Evolutionary conservation across 305 asterid species (phyloP).

Genomic region (Ajuga reptans): DNA sequence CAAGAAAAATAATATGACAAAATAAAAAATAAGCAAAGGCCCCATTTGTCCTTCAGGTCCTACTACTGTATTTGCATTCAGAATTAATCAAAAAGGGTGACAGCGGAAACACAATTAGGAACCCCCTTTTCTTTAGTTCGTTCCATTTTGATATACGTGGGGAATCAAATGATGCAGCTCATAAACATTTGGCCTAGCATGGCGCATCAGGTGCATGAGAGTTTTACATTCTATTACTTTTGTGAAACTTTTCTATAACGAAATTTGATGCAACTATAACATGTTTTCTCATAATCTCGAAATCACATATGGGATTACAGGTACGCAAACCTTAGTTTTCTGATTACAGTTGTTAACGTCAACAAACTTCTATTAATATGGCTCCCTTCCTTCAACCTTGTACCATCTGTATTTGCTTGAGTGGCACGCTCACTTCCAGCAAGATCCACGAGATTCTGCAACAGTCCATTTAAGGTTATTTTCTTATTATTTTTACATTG

Average conservation of each 20-base stretch:
- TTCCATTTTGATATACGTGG: not conserved
- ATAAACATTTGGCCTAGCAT: not conserved
- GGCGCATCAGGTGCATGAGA: not conserved
- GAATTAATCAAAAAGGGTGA: not conserved
- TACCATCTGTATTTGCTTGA: constrained; percentile 76
- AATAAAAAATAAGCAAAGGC: no score
- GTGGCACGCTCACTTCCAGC: constrained; percentile 91
- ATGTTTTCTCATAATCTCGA: constrained; percentile 6
- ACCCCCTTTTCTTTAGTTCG: not conserved
- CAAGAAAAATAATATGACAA: constrained; percentile 10
- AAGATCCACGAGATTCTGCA: constrained; percentile 92
- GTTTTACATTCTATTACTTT: not conserved
- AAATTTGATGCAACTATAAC: not conserved
- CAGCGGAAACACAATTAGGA: not conserved
- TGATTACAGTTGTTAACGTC: constrained; percentile 82
- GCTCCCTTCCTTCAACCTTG: constrained; percentile 91
- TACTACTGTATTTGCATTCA: not conserved
- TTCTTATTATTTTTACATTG: no score
- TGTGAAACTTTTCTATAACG: not conserved
- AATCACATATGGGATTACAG: constrained; percentile 7
- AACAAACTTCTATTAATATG: constrained; percentile 84
- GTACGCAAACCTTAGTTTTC: constrained; percentile 65
- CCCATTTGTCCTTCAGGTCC: not conserved
- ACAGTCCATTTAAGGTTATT: constrained; percentile 9
- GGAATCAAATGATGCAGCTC: not conserved